Evolutionary conservation across 2,329 filamentous ascomycete genomes (phyloP).

Genomic region (Aspergillaceae sp.): DNA sequence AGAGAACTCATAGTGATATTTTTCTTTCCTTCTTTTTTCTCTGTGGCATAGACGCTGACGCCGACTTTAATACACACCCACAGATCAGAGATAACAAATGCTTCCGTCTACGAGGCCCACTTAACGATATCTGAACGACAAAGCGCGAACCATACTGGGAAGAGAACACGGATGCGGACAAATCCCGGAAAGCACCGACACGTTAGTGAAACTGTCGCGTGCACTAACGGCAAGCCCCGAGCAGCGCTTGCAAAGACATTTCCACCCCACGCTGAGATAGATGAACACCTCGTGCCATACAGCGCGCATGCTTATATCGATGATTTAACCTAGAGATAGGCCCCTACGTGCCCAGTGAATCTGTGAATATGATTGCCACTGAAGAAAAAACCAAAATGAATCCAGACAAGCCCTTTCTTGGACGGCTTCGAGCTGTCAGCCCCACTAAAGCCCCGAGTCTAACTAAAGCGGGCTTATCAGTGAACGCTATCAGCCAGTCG

Average conservation of each 20-base stretch:
- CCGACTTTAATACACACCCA: constrained; percentile 3
- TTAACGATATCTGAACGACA: constrained; percentile 3
- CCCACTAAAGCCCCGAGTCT: no score
- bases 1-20: constrained; percentile 12
- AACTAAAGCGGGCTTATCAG: no score
- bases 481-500: no score
- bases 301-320: background rate
- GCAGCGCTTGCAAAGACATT: background rate
- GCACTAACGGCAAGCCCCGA: background rate
- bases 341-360: no score
- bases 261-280: background rate
- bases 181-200: background rate
- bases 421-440: no score
- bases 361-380: no score
- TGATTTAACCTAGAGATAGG: no score
- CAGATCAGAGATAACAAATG: constrained; percentile 2
- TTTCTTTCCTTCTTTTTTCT: constrained; percentile 12
- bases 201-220: background rate
- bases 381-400: no score
- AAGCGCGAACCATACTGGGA: constrained; percentile 2
- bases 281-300: background rate
- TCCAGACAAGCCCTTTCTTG: no score
- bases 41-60: background rate
- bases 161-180: constrained; percentile 1
- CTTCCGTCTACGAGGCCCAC: constrained; percentile 7